phyloP scores from a whole-genome alignment of 768 basidiomycete species.

The Pholiota microspora region DNA sequence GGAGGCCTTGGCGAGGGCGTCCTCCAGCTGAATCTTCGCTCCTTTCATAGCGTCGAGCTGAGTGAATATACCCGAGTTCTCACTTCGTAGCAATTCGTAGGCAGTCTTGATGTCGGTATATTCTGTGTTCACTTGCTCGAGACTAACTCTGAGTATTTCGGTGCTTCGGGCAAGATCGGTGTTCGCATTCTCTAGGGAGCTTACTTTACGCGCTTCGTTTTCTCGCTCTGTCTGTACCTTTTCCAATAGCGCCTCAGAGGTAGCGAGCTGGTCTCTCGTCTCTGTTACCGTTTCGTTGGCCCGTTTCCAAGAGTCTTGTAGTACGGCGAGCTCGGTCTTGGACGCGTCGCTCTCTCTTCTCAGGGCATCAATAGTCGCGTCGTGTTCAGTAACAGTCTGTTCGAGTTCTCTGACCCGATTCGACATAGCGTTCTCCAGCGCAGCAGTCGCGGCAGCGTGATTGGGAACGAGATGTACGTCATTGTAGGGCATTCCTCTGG shows the following conservation, averaged over 20 bases:
- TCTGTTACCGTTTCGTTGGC: conserved; percentile 11
- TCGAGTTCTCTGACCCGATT: conserved; percentile 4
- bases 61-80: not conserved
- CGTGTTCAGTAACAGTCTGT: conserved; percentile 6
- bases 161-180: not conserved
- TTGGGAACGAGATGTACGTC: not conserved
- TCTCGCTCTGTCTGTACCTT: conserved; percentile 2
- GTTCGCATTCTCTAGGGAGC: conserved; percentile 1
- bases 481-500: not conserved
- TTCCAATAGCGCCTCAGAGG: conserved; percentile 3
- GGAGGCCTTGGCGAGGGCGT: not conserved
- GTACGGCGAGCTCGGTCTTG: conserved; percentile 11
- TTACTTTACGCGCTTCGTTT: not conserved
- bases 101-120: not conserved
- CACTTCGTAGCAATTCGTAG: not conserved
- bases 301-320: conserved; percentile 11
- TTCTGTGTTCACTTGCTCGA: conserved; percentile 3
- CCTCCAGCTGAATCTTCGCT: not conserved
- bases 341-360: conserved; percentile 5
- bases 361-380: conserved; percentile 5
- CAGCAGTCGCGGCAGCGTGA: conserved; percentile 1
- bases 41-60: not conserved
- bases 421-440: conserved; percentile 1
- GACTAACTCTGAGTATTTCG: not conserved
- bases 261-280: conserved; percentile 4